Conservation (phyloP, 75 land plant species). For the Selaginella moellendorffii region DNA sequence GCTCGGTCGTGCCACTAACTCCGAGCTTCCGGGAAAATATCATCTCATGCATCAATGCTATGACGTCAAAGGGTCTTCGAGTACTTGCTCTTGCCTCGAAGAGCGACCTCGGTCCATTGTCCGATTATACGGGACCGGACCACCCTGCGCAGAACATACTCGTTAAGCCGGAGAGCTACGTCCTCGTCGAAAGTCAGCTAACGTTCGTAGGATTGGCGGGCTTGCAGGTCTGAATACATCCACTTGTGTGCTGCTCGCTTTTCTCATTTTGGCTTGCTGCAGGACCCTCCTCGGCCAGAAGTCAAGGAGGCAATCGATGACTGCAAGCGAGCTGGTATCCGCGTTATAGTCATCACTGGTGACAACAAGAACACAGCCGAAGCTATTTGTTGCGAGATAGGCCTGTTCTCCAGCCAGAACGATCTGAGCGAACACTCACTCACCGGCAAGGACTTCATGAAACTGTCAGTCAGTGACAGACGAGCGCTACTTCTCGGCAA, state of each 20-base stretch:
- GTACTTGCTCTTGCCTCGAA: constrained; percentile 25
- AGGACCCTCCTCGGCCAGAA: constrained; percentile 32
- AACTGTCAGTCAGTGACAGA: constrained; percentile 18
- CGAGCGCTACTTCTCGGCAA: constrained; percentile 13
- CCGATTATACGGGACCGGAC: constrained; percentile 19
- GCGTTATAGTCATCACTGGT: constrained; percentile 31
- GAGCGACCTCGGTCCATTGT: constrained; percentile 13
- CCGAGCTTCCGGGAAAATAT: constrained; percentile 19
- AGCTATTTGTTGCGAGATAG: constrained; percentile 30
- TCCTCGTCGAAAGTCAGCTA: constrained; percentile 18
- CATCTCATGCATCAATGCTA: constrained; percentile 13
- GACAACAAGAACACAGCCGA: constrained; percentile 34
- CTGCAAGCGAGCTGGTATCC: constrained; percentile 25
- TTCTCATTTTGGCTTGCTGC: constrained; percentile 7
- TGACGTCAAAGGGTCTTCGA: constrained; percentile 22
- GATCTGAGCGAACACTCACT: constrained; percentile 17
- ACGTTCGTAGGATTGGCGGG: constrained; percentile 24
- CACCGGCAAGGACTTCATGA: constrained; percentile 24
- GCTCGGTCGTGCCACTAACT: constrained; percentile 18
- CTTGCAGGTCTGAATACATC: constrained; percentile 16
- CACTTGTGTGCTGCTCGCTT: neutral
- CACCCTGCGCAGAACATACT: constrained; percentile 20
- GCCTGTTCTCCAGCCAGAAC: constrained; percentile 17
- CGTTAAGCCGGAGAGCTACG: constrained; percentile 18
- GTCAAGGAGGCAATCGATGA: constrained; percentile 26